These are phyloP conservation scores for Pseudopithomyces chartarum DNA, from an alignment of 2,329 filamentous ascomycete genomes.

Conservation along the genomic window DNA sequence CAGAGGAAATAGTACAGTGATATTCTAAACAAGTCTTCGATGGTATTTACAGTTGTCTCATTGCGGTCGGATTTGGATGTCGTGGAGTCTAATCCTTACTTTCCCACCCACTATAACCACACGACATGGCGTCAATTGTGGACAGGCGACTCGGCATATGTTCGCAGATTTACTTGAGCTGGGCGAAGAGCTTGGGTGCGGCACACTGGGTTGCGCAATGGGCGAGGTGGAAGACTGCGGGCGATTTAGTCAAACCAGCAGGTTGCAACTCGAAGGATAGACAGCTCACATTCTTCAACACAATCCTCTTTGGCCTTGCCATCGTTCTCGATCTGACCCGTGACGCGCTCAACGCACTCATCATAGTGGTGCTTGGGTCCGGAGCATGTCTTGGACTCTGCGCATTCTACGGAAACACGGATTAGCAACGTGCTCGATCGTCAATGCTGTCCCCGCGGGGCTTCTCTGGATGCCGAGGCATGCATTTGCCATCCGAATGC, in stretches of 20 bases:
- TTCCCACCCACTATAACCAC: conserved; percentile 21
- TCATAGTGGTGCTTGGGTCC: conserved; percentile 97
- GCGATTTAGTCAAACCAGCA: conserved; percentile 11
- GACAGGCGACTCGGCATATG: conserved; percentile 11
- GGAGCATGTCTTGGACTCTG: conserved; percentile 81
- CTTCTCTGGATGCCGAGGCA: not conserved
- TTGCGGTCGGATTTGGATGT: conserved; percentile 28
- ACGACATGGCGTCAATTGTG: conserved; percentile 19
- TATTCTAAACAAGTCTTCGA: conserved; percentile 43
- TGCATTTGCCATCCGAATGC: conserved; percentile 14
- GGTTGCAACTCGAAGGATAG: not conserved
- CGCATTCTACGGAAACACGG: conserved; percentile 71
- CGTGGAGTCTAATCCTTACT: conserved; percentile 17
- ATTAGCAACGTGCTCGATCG: conserved; percentile 21
- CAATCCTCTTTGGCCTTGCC: conserved; percentile 89
- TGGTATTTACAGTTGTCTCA: conserved; percentile 42
- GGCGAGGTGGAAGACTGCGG: conserved; percentile 92
- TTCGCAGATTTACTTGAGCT: conserved; percentile 74
- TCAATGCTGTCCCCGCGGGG: conserved; percentile 2
- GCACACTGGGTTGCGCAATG: conserved; percentile 94
- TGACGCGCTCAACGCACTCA: conserved; percentile 95
- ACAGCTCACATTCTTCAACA: conserved; percentile 93
- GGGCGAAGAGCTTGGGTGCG: conserved; percentile 91
- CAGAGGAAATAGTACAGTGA: conserved; percentile 40
- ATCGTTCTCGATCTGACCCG: conserved; percentile 69